Conservation (phyloP, 768 basidiomycete genomes). For the Lactarius akahatsu region DNA sequence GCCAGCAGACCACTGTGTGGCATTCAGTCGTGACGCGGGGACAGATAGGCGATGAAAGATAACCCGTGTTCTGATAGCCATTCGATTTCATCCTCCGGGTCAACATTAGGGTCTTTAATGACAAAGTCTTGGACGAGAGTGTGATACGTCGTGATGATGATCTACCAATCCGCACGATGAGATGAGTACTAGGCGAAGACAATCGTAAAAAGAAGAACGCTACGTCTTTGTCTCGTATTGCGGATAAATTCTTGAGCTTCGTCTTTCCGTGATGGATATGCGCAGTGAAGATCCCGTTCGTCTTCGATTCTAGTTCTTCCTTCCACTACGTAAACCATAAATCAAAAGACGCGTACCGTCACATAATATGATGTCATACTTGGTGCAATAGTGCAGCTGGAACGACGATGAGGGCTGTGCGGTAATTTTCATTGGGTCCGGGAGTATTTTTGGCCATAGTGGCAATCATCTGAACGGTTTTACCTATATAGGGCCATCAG, state of each 20-base stretch:
- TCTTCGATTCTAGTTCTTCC: slow-evolving; percentile 68
- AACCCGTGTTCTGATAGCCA: slow-evolving; percentile 55
- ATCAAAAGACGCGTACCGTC: neutral
- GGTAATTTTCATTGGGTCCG: slow-evolving; percentile 42
- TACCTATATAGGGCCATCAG: slow-evolving; percentile 40
- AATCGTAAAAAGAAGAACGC: slow-evolving; percentile 11
- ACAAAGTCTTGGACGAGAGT: slow-evolving; percentile 62
- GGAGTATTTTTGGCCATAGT: slow-evolving; percentile 70
- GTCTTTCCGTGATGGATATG: slow-evolving; percentile 73
- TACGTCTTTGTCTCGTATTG: slow-evolving; percentile 56
- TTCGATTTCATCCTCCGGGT: slow-evolving; percentile 46
- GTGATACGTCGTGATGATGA: slow-evolving; percentile 77
- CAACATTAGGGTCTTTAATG: slow-evolving; percentile 47
- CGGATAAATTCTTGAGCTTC: slow-evolving; percentile 55
- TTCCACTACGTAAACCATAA: slow-evolving; percentile 53
- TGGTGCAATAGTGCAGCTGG: slow-evolving; percentile 74
- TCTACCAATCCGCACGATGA: slow-evolving; percentile 37
- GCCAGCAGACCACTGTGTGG: slow-evolving; percentile 54
- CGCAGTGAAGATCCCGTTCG: slow-evolving; percentile 58
- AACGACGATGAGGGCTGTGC: slow-evolving; percentile 71
- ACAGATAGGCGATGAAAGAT: slow-evolving; percentile 10
- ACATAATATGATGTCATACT: slow-evolving; percentile 36
- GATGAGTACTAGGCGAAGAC: neutral
- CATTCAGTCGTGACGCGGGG: neutral
- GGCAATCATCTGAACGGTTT: slow-evolving; percentile 81